Evolutionary conservation across 2,329 filamentous ascomycete species (phyloP), one percentile per base, ranked within the genome.

Genomic region (Fusarium equiseti): DNA sequence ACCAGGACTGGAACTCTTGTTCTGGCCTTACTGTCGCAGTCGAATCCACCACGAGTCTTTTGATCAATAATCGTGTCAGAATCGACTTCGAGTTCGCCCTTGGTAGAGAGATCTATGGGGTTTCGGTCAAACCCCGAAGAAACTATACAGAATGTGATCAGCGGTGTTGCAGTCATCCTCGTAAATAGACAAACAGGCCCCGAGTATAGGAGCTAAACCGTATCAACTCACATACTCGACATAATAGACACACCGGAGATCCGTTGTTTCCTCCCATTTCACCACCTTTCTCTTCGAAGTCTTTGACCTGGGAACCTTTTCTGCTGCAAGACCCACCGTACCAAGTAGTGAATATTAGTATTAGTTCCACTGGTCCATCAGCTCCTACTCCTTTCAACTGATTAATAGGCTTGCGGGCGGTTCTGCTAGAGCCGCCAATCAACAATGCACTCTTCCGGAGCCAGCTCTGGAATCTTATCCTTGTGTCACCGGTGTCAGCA

Each of bases 41-140:
- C 0, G 71, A 82, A 18, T 91, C 88, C 83, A 83, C 86, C n/a
- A 70, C 81, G 0, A 82, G 82, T 7, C 81, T 84, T 26, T 83
- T 90, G 7, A 83, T 92, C 27, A 90, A 92, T 70, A 91, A 88
- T 0, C 91, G 89, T 89, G 82, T 94, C 68, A 85, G 89, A 24
- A 82, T 87, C 31, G 91, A 91, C 8, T 91, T 92, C 61, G 87
- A 91, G 72, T 88, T 94, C 3, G 92, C 91, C 92, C 0, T 90
- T 94, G 85, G 89, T 94, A 51, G 89, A 91, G 2, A 94, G 94
- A 76, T 82, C 94, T 68, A 93, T 93, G 56, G 89, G 92, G 1
- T 85, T 86, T 54, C 91, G 88, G 0, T 81, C 83, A 2, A 85
- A 85, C 46, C 85, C 92, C 26, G 79, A 85, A 63, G 86, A 88